A percentile compares a stretch with the other conserved stretches of the same genome.
These are phyloP conservation scores for Leptographium lundbergii DNA, from an alignment of 2,329 filamentous ascomycete genomes.

Conservation along the genomic window DNA sequence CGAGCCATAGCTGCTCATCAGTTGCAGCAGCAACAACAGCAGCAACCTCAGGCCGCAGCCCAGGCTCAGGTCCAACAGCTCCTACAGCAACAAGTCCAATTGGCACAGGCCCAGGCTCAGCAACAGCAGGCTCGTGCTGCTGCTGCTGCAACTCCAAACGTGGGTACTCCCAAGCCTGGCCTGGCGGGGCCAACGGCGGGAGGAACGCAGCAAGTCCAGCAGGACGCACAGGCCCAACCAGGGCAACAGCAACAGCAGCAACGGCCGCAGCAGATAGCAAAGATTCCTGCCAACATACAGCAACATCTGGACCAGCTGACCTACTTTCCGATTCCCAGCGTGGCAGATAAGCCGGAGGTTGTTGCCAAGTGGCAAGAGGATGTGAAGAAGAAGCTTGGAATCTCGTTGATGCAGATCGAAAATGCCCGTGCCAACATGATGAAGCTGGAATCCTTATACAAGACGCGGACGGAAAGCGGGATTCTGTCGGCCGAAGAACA, in stretches of 20 bases:
- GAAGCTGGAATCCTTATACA: constrained; percentile 28
- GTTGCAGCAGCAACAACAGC: no score
- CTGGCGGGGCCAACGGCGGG: constrained; percentile 7
- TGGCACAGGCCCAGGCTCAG: not conserved
- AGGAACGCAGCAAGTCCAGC: constrained; percentile 9
- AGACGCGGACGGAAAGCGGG: constrained; percentile 29
- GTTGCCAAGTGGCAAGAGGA: constrained; percentile 35
- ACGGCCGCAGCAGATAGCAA: constrained; percentile 7
- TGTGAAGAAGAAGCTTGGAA: constrained; percentile 32
- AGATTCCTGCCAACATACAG: constrained; percentile 29
- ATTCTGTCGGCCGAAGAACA: constrained; percentile 34
- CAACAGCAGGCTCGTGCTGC: constrained; percentile 6
- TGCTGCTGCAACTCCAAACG: constrained; percentile 2
- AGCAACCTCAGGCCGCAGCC: constrained; percentile 1
- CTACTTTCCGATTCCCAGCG: constrained; percentile 29
- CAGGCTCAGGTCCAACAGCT: constrained; percentile 3
- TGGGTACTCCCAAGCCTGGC: constrained; percentile 3
- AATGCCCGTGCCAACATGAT: constrained; percentile 25
- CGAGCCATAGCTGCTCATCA: constrained; percentile 4
- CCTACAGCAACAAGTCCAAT: constrained; percentile 7
- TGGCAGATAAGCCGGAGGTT: constrained; percentile 32
- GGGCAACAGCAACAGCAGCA: constrained; percentile 6
- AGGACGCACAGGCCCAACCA: constrained; percentile 6
- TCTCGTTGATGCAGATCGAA: constrained; percentile 39
- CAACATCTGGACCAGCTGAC: constrained; percentile 34